Evolutionary conservation across 2,329 filamentous ascomycete genomes (phyloP).

Genomic region (Colletotrichum sp.): DNA sequence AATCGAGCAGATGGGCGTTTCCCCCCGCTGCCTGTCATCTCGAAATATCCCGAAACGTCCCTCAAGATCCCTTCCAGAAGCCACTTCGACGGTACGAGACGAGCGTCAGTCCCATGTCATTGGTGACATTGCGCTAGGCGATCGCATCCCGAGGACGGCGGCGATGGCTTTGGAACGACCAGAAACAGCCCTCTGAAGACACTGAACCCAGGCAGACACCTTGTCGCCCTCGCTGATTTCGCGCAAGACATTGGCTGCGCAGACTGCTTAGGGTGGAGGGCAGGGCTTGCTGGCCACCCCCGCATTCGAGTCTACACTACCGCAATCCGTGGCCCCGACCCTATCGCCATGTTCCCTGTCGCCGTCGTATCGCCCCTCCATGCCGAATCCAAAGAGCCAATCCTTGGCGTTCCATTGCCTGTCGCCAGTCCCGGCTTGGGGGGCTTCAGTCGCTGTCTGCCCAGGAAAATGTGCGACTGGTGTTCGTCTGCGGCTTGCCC

Average conservation of each 20-base stretch:
- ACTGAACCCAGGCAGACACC: neutral
- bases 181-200: neutral
- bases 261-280: neutral
- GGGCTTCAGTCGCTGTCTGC: neutral
- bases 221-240: neutral
- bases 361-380: conserved; percentile 11
- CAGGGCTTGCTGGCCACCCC: conserved; percentile 1
- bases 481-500: neutral
- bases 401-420: conserved; percentile 8
- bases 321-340: neutral
- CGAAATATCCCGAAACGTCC: neutral
- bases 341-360: conserved; percentile 9
- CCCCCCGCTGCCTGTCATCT: neutral
- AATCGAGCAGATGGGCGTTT: neutral
- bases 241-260: neutral
- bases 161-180: neutral
- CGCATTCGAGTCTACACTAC: neutral
- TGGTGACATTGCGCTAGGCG: neutral
- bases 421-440: neutral
- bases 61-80: neutral
- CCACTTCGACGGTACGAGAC: neutral
- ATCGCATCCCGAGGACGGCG: neutral
- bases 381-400: neutral
- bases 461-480: neutral
- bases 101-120: neutral